These are phyloP conservation scores for Xylariaceae sp. DNA, from an alignment of 2,329 filamentous ascomycete species.

Conservation along the genomic window DNA sequence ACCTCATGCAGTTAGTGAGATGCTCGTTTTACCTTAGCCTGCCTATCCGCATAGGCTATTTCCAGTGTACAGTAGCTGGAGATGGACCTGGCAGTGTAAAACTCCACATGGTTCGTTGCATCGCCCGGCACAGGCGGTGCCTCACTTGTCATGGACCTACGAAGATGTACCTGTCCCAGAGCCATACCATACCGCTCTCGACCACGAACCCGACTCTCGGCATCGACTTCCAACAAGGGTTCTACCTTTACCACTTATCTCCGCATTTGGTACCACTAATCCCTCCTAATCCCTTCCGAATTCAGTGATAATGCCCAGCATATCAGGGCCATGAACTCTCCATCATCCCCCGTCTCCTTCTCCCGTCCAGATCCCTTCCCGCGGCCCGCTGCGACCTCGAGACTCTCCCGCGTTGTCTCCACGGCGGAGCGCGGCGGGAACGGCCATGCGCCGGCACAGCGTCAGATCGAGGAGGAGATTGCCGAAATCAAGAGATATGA, in stretches of 20 bases:
- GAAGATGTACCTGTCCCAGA: not conserved
- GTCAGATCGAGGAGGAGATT: slow-evolving; percentile 87
- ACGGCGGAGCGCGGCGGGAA: slow-evolving; percentile 60
- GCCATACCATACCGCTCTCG: not conserved
- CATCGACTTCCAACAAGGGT: not conserved
- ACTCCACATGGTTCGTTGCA: too few species aligned
- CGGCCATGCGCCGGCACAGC: slow-evolving; percentile 52
- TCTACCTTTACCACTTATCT: not conserved
- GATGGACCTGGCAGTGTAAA: too few species aligned
- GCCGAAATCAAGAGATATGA: slow-evolving; percentile 97
- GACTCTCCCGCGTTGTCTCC: slow-evolving; percentile 65
- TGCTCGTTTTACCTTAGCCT: too few species aligned
- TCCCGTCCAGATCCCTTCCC: slow-evolving; percentile 40
- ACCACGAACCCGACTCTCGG: not conserved
- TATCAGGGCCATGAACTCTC: slow-evolving; percentile 43
- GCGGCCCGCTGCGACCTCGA: slow-evolving; percentile 57
- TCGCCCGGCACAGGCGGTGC: too few species aligned
- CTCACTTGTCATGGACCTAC: not conserved
- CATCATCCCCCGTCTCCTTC: slow-evolving; percentile 47
- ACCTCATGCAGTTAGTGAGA: too few species aligned
- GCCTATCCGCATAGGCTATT: too few species aligned
- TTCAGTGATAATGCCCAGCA: slow-evolving; percentile 37
- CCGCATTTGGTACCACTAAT: not conserved
- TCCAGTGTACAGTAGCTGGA: too few species aligned
- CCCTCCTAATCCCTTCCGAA: not conserved